Evolutionary conservation across 202 grass and related monocot species (phyloP).

Genomic region (Saccharum hybrid): DNA sequence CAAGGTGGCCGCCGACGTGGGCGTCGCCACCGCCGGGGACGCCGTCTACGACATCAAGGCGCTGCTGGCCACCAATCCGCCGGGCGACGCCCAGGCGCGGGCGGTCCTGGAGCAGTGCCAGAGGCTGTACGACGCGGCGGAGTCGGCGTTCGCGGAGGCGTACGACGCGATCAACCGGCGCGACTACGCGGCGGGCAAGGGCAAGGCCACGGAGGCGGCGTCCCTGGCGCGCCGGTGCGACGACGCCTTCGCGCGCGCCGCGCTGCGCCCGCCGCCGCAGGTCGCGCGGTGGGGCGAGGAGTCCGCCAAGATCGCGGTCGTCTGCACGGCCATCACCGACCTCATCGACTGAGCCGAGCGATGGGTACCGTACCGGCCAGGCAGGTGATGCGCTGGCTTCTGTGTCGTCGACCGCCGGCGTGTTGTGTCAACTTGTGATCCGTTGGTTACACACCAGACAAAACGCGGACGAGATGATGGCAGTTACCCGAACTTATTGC

Average conservation of each 20-base stretch:
- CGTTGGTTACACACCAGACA: not conserved
- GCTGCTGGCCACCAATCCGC: not conserved
- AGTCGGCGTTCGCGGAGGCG: conserved; percentile 39
- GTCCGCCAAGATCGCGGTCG: not conserved
- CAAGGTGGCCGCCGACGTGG: conserved; percentile 52
- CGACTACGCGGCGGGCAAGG: conserved; percentile 26
- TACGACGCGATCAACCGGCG: conserved; percentile 48
- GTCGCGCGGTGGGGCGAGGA: conserved; percentile 7
- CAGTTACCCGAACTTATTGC: not conserved
- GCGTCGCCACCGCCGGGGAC: conserved; percentile 35
- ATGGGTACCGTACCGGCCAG: not conserved
- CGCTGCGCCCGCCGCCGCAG: not conserved
- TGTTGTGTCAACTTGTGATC: not conserved
- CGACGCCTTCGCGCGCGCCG: not conserved
- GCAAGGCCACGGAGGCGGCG: not conserved
- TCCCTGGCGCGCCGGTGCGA: conserved; percentile 13
- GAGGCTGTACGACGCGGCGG: conserved; percentile 39
- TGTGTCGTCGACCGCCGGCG: not conserved
- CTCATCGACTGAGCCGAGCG: not conserved
- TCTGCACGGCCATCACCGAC: conserved; percentile 23
- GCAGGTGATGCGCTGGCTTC: not conserved
- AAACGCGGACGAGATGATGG: not conserved
- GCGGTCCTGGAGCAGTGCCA: conserved; percentile 36
- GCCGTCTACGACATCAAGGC: conserved; percentile 41
- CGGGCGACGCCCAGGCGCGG: not conserved